A percentile compares a stretch with the other conserved stretches of the same genome.
Evolutionary conservation across 2,329 filamentous ascomycete genomes (phyloP).

Genomic region (Lachnellula subtilissima): DNA sequence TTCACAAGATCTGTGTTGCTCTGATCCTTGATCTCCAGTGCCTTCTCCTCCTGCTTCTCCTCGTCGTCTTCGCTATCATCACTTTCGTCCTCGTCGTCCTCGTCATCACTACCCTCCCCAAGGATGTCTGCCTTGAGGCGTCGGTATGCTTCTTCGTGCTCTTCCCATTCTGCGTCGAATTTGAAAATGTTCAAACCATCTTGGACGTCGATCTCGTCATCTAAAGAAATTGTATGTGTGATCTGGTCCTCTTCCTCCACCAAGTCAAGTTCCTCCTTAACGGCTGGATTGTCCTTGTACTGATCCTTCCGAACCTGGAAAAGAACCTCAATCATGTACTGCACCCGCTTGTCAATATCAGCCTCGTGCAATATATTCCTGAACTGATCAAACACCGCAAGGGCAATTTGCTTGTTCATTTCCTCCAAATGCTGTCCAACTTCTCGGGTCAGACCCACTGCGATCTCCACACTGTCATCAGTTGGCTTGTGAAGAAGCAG

Average conservation of each 20-base stretch:
- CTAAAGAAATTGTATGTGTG: slow-evolving; percentile 77
- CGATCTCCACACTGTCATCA: slow-evolving; percentile 96
- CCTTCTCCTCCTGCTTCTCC: slow-evolving; percentile 72
- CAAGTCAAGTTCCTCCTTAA: slow-evolving; percentile 89
- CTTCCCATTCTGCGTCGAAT: slow-evolving; percentile 82
- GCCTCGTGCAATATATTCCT: slow-evolving; percentile 92
- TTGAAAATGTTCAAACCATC: slow-evolving; percentile 95
- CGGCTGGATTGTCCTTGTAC: slow-evolving; percentile 88
- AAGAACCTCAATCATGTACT: slow-evolving; percentile 98
- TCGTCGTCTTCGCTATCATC: slow-evolving; percentile 67
- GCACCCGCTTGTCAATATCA: slow-evolving; percentile 95
- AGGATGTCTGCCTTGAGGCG: slow-evolving; percentile 89
- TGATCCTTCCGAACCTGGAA: slow-evolving; percentile 96
- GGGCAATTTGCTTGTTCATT: slow-evolving; percentile 83
- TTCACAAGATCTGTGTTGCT: slow-evolving; percentile 95
- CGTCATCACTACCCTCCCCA: slow-evolving; percentile 84
- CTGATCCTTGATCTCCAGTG: slow-evolving; percentile 95
- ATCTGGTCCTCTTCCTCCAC: slow-evolving; percentile 98
- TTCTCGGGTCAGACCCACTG: slow-evolving; percentile 86
- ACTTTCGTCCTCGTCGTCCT: slow-evolving; percentile 60
- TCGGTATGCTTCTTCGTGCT: slow-evolving; percentile 85
- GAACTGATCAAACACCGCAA: slow-evolving; percentile 94
- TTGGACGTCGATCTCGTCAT: slow-evolving; percentile 79
- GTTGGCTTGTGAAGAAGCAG: slow-evolving; percentile 93
- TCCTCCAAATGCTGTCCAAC: slow-evolving; percentile 93